A percentile compares a stretch with the other conserved stretches of the same genome.
Evolutionary conservation across 1,284 basidiomycete genomes (phyloP).

Genomic region (Kwoniella shivajii): DNA sequence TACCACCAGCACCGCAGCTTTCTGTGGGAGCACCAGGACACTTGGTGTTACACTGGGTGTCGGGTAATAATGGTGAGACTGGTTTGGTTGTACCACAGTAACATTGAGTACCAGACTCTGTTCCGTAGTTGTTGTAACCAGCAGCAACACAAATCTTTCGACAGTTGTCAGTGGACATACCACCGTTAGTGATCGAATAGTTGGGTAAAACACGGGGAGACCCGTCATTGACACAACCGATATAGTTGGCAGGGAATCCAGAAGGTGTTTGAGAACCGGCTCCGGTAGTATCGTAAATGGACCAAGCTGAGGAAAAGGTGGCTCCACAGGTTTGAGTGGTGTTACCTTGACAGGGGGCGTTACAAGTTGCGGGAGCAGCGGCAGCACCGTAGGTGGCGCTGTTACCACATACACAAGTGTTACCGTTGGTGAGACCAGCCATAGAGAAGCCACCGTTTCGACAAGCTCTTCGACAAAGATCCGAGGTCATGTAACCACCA

Average conservation of each 20-base stretch:
- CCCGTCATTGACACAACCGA: constrained; percentile 32
- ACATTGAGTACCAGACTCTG: constrained; percentile 32
- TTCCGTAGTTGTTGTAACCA: constrained; percentile 30
- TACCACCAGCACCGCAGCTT: constrained; percentile 18
- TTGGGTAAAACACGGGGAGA: constrained; percentile 20
- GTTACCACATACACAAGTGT: constrained; percentile 33
- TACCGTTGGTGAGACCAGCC: constrained; percentile 29
- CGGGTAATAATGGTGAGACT: constrained; percentile 8
- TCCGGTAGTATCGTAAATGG: constrained; percentile 40
- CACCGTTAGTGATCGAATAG: constrained; percentile 19
- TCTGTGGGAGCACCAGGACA: constrained; percentile 23
- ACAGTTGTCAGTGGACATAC: constrained; percentile 29
- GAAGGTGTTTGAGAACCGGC: constrained; percentile 20
- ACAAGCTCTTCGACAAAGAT: constrained; percentile 23
- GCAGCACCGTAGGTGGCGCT: constrained; percentile 17
- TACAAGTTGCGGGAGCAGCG: constrained; percentile 17
- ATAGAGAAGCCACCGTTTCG: constrained; percentile 23
- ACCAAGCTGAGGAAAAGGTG: constrained; percentile 16
- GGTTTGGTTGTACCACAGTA: constrained; percentile 22
- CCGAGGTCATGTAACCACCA: constrained; percentile 20
- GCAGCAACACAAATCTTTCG: constrained; percentile 23
- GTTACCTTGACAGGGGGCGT: constrained; percentile 20
- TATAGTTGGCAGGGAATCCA: constrained; percentile 31
- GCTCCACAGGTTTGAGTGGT: constrained; percentile 31
- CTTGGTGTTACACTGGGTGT: constrained; percentile 23